Conservation (phyloP, 164 flowering plant species). For the Cinnamomum chago region DNA sequence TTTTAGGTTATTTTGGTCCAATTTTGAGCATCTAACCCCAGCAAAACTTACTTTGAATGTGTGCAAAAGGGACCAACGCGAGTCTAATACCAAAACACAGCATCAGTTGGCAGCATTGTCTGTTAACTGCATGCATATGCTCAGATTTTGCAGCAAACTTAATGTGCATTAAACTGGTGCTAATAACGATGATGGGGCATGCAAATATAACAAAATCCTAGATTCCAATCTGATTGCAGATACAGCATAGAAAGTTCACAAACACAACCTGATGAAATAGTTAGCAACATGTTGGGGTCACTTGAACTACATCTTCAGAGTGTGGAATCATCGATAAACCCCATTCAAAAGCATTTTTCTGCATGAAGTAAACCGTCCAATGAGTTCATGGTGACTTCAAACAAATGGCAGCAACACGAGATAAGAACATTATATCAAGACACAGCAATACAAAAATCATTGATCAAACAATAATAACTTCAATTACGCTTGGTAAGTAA, state of each 20-base stretch:
- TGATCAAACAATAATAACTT: neutral
- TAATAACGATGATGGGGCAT: neutral
- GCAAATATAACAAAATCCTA: neutral
- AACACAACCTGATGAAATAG: constrained; percentile 66
- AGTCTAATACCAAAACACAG: too few relatives aligned
- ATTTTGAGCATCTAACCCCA: too few relatives aligned
- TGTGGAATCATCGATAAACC: constrained; percentile 85
- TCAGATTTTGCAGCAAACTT: too few relatives aligned
- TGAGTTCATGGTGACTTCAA: too few relatives aligned
- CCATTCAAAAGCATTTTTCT: constrained; percentile 99
- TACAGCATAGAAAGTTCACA: neutral
- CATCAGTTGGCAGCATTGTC: too few relatives aligned
- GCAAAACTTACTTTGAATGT: too few relatives aligned
- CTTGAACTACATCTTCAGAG: constrained; percentile 88
- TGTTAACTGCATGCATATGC: too few relatives aligned
- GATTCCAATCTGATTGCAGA: neutral
- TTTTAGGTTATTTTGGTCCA: too few relatives aligned
- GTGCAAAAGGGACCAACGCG: too few relatives aligned
- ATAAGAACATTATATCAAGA: neutral
- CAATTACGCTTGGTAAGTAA: too few relatives aligned
- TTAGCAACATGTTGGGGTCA: constrained; percentile 85
- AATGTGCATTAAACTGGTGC: too few relatives aligned
- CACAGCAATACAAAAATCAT: neutral
- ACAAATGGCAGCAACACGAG: neutral
- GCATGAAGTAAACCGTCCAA: constrained; percentile 19